Evolutionary conservation across 2,329 filamentous ascomycete species (phyloP).

Genomic region (Lachnellula occidentalis): DNA sequence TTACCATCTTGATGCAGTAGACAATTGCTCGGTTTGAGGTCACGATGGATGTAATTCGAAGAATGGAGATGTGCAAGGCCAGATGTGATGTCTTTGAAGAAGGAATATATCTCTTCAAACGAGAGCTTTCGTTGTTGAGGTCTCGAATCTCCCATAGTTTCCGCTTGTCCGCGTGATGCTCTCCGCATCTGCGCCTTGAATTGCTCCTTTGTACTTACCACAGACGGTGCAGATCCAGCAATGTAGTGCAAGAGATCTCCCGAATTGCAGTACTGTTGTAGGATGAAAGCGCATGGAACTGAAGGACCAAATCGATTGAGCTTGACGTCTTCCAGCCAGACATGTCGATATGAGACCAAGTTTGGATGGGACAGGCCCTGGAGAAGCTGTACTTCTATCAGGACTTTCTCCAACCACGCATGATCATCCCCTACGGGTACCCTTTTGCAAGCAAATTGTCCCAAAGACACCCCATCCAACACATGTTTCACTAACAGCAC

Average conservation of each 20-base stretch:
- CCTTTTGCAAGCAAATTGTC: constrained; percentile 92
- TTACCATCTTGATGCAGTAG: constrained; percentile 71
- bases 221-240: constrained; percentile 58
- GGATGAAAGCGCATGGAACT: constrained; percentile 91
- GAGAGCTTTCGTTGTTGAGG: constrained; percentile 38
- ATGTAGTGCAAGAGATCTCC: constrained; percentile 89
- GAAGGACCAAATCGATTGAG: constrained; percentile 83
- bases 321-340: constrained; percentile 88
- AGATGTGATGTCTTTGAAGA: constrained; percentile 92
- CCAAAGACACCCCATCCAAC: constrained; percentile 81
- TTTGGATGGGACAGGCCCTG: constrained; percentile 92
- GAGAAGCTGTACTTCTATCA: constrained; percentile 88
- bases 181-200: constrained; percentile 83
- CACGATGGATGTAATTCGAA: constrained; percentile 91
- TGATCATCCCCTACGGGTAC: constrained; percentile 95
- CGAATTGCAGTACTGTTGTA: constrained; percentile 95
- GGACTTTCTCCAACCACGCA: constrained; percentile 87
- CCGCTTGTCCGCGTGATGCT: constrained; percentile 70
- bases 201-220: constrained; percentile 67
- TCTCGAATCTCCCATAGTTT: constrained; percentile 33
- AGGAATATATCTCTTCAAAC: constrained; percentile 92
- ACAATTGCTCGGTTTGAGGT: constrained; percentile 95
- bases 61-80: constrained; percentile 84
- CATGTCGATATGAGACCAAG: constrained; percentile 91
- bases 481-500: constrained; percentile 91